Evolutionary conservation across 2,329 filamentous ascomycete genomes (phyloP).

Genomic region (Curvularia sp.): DNA sequence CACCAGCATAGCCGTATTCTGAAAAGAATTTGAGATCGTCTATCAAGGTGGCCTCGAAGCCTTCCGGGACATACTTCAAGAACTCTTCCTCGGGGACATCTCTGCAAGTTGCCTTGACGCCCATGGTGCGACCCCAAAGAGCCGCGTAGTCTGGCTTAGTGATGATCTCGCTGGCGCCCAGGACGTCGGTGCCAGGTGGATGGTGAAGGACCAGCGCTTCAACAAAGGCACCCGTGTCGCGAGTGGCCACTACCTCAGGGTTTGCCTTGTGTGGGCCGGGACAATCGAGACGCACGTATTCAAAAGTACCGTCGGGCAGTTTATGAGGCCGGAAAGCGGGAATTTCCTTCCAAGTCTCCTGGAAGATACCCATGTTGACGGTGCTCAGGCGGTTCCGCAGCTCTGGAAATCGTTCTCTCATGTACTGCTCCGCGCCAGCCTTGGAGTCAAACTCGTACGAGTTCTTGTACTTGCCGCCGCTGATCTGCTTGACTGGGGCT

Average conservation of each 20-base stretch:
- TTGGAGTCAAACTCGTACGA: conserved; percentile 54
- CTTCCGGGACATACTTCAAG: conserved; percentile 11
- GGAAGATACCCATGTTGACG: conserved; percentile 14
- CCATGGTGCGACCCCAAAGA: conserved; percentile 11
- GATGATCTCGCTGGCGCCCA: conserved; percentile 13
- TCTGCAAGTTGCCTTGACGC: conserved; percentile 6
- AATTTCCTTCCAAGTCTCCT: conserved; percentile 13
- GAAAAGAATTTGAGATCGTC: conserved; percentile 11
- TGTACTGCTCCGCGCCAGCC: conserved; percentile 32
- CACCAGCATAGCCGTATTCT: conserved; percentile 13
- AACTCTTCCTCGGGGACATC: conserved; percentile 11
- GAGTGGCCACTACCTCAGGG: conserved; percentile 8
- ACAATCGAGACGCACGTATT: conserved; percentile 6
- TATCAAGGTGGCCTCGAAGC: not conserved
- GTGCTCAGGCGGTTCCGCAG: conserved; percentile 9
- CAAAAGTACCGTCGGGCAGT: conserved; percentile 7
- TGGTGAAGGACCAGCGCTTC: conserved; percentile 12
- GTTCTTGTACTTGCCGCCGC: conserved; percentile 44
- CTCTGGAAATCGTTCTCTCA: conserved; percentile 9
- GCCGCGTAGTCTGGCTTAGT: conserved; percentile 11
- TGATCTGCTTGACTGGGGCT: conserved; percentile 41
- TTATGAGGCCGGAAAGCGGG: conserved; percentile 13
- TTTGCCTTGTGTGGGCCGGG: conserved; percentile 2
- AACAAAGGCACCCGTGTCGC: conserved; percentile 11
- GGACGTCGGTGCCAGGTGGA: conserved; percentile 10